These are phyloP conservation scores for Zelopaecilomyces penicillatus DNA, from an alignment of 2,329 filamentous ascomycete genomes.

Conservation along the genomic window DNA sequence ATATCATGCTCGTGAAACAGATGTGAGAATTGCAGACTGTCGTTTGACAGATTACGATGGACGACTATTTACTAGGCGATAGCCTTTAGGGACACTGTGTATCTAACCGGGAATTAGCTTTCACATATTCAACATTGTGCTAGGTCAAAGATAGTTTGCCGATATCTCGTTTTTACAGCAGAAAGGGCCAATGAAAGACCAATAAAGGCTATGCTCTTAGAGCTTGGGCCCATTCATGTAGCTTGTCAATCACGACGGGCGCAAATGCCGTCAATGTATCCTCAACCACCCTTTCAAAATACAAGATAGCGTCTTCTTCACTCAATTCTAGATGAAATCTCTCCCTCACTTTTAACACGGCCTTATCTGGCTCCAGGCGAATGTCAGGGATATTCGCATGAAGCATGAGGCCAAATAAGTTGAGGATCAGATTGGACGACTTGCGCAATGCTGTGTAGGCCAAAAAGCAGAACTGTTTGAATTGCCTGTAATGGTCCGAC, in stretches of 20 bases:
- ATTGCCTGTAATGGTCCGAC: constrained; percentile 74
- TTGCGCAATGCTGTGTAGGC: constrained; percentile 89
- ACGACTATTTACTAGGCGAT: too few species aligned
- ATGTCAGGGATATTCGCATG: constrained; percentile 97
- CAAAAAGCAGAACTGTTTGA: constrained; percentile 94
- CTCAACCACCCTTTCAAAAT: constrained; percentile 84
- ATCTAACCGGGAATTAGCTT: too few species aligned
- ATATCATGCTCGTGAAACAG: too few species aligned
- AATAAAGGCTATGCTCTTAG: constrained; percentile 70
- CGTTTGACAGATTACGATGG: too few species aligned
- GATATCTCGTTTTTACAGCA: too few species aligned
- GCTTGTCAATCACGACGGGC: constrained; percentile 86
- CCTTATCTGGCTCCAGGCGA: constrained; percentile 83
- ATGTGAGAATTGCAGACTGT: too few species aligned
- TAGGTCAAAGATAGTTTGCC: too few species aligned
- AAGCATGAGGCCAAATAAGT: constrained; percentile 93
- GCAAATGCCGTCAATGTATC: constrained; percentile 85
- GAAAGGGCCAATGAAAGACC: too few species aligned
- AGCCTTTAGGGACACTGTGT: too few species aligned
- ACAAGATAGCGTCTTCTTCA: constrained; percentile 84
- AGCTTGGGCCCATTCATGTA: constrained; percentile 90
- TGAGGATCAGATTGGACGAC: constrained; percentile 82
- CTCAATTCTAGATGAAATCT: constrained; percentile 84
- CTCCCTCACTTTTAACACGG: constrained; percentile 90
- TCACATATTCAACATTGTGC: too few species aligned